phyloP scores from a whole-genome alignment of 768 basidiomycete genomes.

The Calocera cornea region DNA sequence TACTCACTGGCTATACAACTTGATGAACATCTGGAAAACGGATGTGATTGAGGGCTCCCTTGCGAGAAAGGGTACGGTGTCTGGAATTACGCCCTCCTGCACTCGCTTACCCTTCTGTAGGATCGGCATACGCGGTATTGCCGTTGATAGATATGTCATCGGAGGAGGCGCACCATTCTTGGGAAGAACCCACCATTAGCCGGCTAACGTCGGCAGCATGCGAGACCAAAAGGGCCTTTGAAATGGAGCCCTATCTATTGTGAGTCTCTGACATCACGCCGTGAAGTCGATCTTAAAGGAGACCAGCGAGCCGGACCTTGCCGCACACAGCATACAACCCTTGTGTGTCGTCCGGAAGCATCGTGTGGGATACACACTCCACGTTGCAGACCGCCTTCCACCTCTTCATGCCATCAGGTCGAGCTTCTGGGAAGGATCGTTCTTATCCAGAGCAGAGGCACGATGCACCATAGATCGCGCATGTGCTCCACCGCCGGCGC shows the following conservation, averaged over 20 bases:
- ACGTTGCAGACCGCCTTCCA: constrained; percentile 35
- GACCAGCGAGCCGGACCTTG: constrained; percentile 43
- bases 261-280: constrained; percentile 11
- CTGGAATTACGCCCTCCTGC: neutral
- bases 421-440: constrained; percentile 56
- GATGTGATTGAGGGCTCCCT: constrained; percentile 66
- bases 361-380: constrained; percentile 23
- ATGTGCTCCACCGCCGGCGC: constrained; percentile 68
- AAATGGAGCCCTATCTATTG: constrained; percentile 23
- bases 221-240: constrained; percentile 25
- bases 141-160: constrained; percentile 51
- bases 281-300: constrained; percentile 34
- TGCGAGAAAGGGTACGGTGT: constrained; percentile 42
- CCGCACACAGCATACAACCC: constrained; percentile 26
- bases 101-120: constrained; percentile 4
- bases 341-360: constrained; percentile 28
- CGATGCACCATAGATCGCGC: constrained; percentile 78
- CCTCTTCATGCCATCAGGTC: constrained; percentile 47
- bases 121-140: constrained; percentile 68
- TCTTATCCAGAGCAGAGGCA: constrained; percentile 62
- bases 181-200: constrained; percentile 45
- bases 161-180: constrained; percentile 49
- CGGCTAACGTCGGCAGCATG: constrained; percentile 38
- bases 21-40: constrained; percentile 84
- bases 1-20: constrained; percentile 42